A percentile compares a stretch with the other conserved stretches of the same genome.
Evolutionary conservation across 495 filamentous ascomycete genomes (phyloP).

Genomic region (Endocarpon pusillum): DNA sequence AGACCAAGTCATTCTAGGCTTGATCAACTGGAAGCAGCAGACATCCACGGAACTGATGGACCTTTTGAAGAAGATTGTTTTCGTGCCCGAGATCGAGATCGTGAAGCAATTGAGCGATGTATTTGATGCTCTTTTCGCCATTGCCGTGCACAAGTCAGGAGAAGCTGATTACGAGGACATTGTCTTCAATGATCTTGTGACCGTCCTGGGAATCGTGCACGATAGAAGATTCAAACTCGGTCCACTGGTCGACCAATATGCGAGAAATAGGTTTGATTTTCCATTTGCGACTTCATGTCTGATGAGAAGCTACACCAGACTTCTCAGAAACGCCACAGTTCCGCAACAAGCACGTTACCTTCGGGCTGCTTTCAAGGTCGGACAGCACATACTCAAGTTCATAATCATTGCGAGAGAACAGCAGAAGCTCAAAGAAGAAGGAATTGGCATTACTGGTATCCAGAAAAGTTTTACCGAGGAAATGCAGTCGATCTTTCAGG

Average conservation of each 20-base stretch:
- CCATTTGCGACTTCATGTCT: constrained; percentile 88
- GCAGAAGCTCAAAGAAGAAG: constrained; percentile 75
- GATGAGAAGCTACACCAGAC: constrained; percentile 65
- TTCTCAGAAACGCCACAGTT: constrained; percentile 64
- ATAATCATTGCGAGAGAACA: constrained; percentile 79
- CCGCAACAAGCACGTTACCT: constrained; percentile 66
- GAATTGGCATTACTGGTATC: constrained; percentile 69
- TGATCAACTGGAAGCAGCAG: constrained; percentile 73
- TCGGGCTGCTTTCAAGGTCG: constrained; percentile 88
- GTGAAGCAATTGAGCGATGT: constrained; percentile 85
- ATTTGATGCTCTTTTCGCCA: constrained; percentile 80
- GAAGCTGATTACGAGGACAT: constrained; percentile 86
- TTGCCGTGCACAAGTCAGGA: constrained; percentile 72
- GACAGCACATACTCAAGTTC: constrained; percentile 81
- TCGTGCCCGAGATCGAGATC: constrained; percentile 93
- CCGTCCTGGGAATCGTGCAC: constrained; percentile 81
- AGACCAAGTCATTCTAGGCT: constrained; percentile 67
- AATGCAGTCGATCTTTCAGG: constrained; percentile 72
- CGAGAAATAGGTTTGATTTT: constrained; percentile 79
- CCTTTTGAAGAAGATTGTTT: constrained; percentile 66
- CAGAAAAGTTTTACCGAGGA: constrained; percentile 67
- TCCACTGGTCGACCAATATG: constrained; percentile 80
- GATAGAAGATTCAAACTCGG: constrained; percentile 85
- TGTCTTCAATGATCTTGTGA: constrained; percentile 77
- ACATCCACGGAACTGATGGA: constrained; percentile 48